Base-by-base conservation (phyloP, 1,284 basidiomycete species). In the Paramarasmius palmivorus region DNA sequence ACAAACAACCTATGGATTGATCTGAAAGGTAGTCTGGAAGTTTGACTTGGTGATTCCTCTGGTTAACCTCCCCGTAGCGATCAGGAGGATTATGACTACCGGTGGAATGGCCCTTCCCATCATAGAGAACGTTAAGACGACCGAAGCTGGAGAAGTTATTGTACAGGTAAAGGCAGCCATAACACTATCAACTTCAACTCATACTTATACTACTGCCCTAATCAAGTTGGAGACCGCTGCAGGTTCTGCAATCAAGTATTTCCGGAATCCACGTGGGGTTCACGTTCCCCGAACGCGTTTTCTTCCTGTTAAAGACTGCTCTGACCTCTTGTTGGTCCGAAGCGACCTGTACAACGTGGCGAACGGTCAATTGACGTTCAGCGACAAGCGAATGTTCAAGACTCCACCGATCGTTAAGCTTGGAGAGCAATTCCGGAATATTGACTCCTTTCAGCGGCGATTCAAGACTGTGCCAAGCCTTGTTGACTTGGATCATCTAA, bases 1-100 rank as follows among this genome's bases (percentile, higher is more conserved):
- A 96, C 94, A 57, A 98, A 98, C 86, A 98, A 98, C 78, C 76
- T 96, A 65, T 98, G 95, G 96, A 85, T 98, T 74, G 93, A 98
- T 78, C 79, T 99, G 59, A 84, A 82, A 69, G 88, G 83, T 83
- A 57, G 46, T n/a, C n/a, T 60, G 51, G 22, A 23, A 22, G 44
- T 25, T 36, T 15, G 45, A 40, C 5, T 46, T 15, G 5, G 6
- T 17, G 35, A 35, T 47, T 19, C 32, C 62, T 44, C 12, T 32
- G 6, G 29, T 12, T 32, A 62, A 32, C 12, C 49, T 38, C 42
- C 59, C 57, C 14, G 12, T 53, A 76, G 88, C 92, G 29, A 84
- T 99, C 72, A 99, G 97, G 85, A 88, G 91, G 56, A 84, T 98
- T 63, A 94, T 99, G 87, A 92, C 93, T 64, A 84, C 77, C 45